Conservation (phyloP, 2,329 filamentous ascomycete species). For the Tolypocladium cylindrosporum region DNA sequence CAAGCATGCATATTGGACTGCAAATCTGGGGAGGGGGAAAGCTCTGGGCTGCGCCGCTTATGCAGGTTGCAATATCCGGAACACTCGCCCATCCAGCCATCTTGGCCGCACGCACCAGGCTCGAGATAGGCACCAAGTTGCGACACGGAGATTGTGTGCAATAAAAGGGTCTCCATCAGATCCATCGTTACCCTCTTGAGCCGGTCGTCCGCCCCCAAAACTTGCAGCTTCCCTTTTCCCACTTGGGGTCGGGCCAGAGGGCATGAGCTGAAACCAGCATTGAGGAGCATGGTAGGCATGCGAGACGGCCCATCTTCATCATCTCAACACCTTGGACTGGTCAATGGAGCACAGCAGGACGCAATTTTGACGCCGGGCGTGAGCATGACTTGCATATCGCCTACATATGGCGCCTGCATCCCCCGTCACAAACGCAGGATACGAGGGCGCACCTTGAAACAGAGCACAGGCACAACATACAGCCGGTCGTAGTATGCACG, state of each 20-base stretch:
- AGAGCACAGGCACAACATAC: neutral
- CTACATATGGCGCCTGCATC: neutral
- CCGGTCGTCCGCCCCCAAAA: neutral
- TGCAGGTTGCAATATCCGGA: constrained; percentile 15
- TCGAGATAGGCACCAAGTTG: neutral
- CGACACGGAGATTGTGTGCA: neutral
- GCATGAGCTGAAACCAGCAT: neutral
- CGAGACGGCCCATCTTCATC: neutral
- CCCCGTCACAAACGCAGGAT: neutral
- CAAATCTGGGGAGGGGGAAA: neutral
- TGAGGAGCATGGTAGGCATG: neutral
- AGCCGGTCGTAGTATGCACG: neutral
- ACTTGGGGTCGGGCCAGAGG: neutral
- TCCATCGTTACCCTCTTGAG: neutral
- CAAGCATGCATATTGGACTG: neutral
- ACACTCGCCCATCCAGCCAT: neutral
- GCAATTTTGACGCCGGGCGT: neutral
- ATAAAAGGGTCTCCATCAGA: neutral
- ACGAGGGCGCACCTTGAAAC: neutral
- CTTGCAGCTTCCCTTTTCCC: neutral
- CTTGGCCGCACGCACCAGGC: neutral
- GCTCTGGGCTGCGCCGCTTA: constrained; percentile 15
- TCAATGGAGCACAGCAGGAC: neutral
- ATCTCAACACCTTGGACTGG: neutral
- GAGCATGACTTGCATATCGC: constrained; percentile 4